phyloP scores from a whole-genome alignment of 345 rosid species.

The Corchorus capsularis region DNA sequence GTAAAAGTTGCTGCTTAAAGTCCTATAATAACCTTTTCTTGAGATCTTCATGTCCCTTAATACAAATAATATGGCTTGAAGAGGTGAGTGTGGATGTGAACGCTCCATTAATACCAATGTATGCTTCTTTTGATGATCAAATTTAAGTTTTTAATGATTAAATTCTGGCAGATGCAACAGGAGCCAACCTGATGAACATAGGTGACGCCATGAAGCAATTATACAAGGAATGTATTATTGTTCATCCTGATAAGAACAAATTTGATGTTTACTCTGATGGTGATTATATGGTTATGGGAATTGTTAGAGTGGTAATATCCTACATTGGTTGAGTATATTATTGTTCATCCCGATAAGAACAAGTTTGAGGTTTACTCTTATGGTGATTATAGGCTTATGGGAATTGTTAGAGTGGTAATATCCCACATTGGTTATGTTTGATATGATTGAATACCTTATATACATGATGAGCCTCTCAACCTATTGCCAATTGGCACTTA shows the following conservation, averaged over 20 bases:
- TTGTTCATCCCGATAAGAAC: background rate
- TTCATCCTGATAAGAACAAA: background rate
- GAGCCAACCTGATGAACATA: background rate
- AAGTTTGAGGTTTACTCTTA: background rate
- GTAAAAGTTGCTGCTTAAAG: too few relatives aligned
- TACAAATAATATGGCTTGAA: constrained; percentile 11
- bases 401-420: too few relatives aligned
- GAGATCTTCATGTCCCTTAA: too few relatives aligned
- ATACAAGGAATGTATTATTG: constrained; percentile 10
- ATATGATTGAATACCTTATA: too few relatives aligned
- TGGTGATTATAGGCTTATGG: background rate
- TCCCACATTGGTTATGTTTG: too few relatives aligned
- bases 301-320: too few relatives aligned
- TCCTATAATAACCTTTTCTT: too few relatives aligned
- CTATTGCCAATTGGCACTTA: too few relatives aligned
- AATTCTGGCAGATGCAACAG: constrained; percentile 12
- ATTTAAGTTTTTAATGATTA: too few relatives aligned
- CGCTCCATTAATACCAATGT: too few relatives aligned
- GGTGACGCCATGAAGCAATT: background rate
- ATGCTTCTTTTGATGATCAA: too few relatives aligned
- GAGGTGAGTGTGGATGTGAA: background rate
- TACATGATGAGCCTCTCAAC: too few relatives aligned
- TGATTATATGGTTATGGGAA: background rate
- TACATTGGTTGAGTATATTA: constrained; percentile 10
- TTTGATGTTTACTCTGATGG: background rate